Base-by-base conservation (phyloP, 495 filamentous ascomycete genomes). In the Cetradonia linearis region DNA sequence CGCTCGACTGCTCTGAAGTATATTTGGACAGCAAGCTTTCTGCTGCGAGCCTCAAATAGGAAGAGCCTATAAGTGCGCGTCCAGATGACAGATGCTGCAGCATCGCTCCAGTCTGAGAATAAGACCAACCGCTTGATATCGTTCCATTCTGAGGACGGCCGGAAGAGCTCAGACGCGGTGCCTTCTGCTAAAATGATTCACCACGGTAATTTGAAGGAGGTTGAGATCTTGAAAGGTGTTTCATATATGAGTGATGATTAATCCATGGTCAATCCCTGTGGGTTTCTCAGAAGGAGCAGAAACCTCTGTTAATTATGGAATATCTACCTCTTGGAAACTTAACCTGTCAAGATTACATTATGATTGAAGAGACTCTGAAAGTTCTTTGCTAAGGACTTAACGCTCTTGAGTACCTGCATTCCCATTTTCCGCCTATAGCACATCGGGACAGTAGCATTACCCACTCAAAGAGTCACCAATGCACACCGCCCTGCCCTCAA, bases 141-240 rank as follows among this genome's bases (percentile, higher is more conserved):
- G n/a, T n/a, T n/a, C n/a, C n/a, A n/a, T n/a, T n/a, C n/a, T n/a
- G n/a, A n/a, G n/a, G n/a, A n/a, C n/a, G n/a, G n/a, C n/a, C n/a
- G 49, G 77, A 85, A 59, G 82, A 84, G 68, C 77, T 91, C 7
- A 86, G 86, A 56, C 88, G 86, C 67, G 87, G 86, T 18, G 84
- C 87, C 69, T 90, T 90, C 69, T 85, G 85, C 38, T 64, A 91
- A 91, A 77, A 81, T 84, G 48, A 30, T 91, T 90, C 62, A 83
- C 78, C 50, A 88, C 86, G 69, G 74, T 78, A 27, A 76, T 82
- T 2, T 79, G 81, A 8, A 73, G 37, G 60, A 74, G 55, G 23
- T 57, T 42, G 14, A 57, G 3, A 44, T 46, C 55, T 57, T 57
- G 7, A 57, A 25, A 8, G 38, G 23, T 23, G 20, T 57, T 57